Percentiles rank a stretch among this genome's conserved stretches.
Conservation (phyloP, 2,329 filamentous ascomycete species). For the Penicillium hesseltinei region DNA sequence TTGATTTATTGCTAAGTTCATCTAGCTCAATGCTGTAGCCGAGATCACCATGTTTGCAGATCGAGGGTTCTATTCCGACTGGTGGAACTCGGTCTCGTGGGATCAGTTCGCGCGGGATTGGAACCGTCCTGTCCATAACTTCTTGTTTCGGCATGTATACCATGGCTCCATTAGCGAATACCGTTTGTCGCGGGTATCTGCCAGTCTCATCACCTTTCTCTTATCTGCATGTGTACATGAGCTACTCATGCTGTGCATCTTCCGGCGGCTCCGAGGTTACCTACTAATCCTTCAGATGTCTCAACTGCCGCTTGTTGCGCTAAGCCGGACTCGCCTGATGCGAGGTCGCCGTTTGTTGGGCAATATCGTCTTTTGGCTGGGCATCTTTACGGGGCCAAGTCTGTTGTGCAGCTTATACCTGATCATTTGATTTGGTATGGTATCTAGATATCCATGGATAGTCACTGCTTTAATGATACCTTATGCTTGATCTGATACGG, state of each 20-base stretch:
- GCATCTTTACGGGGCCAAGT: conserved; percentile 74
- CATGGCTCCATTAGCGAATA: conserved; percentile 73
- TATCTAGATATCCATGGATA: background rate
- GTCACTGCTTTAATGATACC: too few species aligned
- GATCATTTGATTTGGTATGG: conserved; percentile 7
- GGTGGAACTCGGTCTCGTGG: conserved; percentile 53
- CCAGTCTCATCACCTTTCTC: conserved; percentile 74
- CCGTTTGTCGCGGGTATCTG: conserved; percentile 66
- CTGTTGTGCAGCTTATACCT: conserved; percentile 54
- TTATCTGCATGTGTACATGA: conserved; percentile 71
- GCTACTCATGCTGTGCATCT: conserved; percentile 76
- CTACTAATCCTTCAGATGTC: conserved; percentile 63
- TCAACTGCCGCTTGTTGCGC: conserved; percentile 67
- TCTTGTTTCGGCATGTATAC: conserved; percentile 75
- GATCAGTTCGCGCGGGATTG: conserved; percentile 76
- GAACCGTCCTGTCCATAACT: conserved; percentile 79
- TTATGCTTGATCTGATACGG: too few species aligned
- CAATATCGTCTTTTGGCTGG: conserved; percentile 75
- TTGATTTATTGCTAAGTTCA: background rate
- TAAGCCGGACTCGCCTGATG: conserved; percentile 64
- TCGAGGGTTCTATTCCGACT: conserved; percentile 59
- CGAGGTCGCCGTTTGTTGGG: conserved; percentile 64
- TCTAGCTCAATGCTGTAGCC: conserved; percentile 66
- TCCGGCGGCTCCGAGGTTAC: conserved; percentile 45
- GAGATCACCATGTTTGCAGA: conserved; percentile 76